Conservation (phyloP, 805 yeast genomes). For the Candida parachauliodes region DNA sequence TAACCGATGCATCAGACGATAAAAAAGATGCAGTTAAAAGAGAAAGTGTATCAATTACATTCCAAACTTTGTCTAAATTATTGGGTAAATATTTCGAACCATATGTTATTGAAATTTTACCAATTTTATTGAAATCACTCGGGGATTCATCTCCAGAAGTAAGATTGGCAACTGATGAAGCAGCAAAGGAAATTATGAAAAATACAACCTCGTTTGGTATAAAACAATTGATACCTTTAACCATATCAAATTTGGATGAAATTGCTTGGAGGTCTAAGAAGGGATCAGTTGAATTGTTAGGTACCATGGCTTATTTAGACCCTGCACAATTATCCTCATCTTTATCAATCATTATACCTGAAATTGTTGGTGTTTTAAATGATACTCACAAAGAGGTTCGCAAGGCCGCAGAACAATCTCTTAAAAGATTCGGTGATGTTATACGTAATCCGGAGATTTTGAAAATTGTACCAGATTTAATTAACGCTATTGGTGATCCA, state of each 20-base stretch:
- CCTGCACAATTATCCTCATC: constrained; percentile 92
- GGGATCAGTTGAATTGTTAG: constrained; percentile 93
- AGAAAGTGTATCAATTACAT: constrained; percentile 84
- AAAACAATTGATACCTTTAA: constrained; percentile 84
- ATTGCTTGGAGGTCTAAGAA: constrained; percentile 94
- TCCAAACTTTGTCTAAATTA: constrained; percentile 77
- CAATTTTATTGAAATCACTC: constrained; percentile 70
- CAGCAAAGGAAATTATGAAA: constrained; percentile 86
- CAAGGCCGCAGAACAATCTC: constrained; percentile 85
- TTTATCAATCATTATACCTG: constrained; percentile 87
- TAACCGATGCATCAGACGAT: constrained; percentile 84
- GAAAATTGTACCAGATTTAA: constrained; percentile 77
- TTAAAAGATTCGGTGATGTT: constrained; percentile 93
- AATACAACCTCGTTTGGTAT: constrained; percentile 91
- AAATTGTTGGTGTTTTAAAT: constrained; percentile 89
- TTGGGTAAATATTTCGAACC: constrained; percentile 87
- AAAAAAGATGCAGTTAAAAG: constrained; percentile 69
- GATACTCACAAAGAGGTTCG: constrained; percentile 97
- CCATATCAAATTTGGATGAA: constrained; percentile 80
- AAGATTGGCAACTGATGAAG: constrained; percentile 81
- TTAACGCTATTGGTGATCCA: constrained; percentile 95
- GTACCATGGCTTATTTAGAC: constrained; percentile 96
- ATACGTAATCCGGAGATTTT: constrained; percentile 97
- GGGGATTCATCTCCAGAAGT: constrained; percentile 88
- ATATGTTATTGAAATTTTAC: constrained; percentile 83